phyloP scores from a whole-genome alignment of 192 early-diverging fungal genomes.

The Globomyces pollinis-pini region DNA sequence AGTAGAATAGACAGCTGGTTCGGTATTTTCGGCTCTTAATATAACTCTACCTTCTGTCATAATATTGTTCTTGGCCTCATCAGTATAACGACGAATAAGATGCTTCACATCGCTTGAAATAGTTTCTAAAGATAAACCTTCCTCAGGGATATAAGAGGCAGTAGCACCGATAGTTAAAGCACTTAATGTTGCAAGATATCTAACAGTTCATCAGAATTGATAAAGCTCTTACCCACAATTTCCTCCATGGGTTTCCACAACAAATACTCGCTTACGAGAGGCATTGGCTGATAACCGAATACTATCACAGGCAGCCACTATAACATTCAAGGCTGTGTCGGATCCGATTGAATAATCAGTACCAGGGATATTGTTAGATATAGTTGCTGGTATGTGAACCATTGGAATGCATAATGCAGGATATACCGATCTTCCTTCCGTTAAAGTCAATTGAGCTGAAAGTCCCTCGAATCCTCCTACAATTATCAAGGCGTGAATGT shows the following conservation, averaged over 20 bases:
- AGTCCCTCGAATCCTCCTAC: constrained; percentile 96
- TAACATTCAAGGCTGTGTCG: constrained; percentile 93
- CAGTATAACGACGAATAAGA: constrained; percentile 64
- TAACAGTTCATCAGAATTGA: constrained; percentile 9
- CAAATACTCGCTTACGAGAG: constrained; percentile 84
- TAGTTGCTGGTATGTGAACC: constrained; percentile 85
- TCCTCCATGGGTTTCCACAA: constrained; percentile 95
- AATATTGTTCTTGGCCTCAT: constrained; percentile 55
- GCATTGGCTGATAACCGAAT: constrained; percentile 91
- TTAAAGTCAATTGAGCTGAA: constrained; percentile 66
- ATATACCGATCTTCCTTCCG: constrained; percentile 63
- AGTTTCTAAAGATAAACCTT: constrained; percentile 67
- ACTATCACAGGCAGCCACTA: constrained; percentile 81
- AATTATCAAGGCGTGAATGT: constrained; percentile 85
- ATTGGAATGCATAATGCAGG: constrained; percentile 94
- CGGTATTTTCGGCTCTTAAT: constrained; percentile 54
- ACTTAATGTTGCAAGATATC: constrained; percentile 74
- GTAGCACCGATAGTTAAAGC: constrained; percentile 85
- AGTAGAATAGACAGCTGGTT: constrained; percentile 79
- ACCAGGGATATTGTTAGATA: constrained; percentile 97
- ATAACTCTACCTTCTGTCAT: constrained; percentile 77
- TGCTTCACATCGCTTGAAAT: constrained; percentile 83
- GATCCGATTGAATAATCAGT: constrained; percentile 89
- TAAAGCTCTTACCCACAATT: constrained; percentile 63
- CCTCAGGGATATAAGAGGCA: constrained; percentile 89